Conservation (phyloP, 2,329 filamentous ascomycete genomes). For the Colletotrichum coccodes region DNA sequence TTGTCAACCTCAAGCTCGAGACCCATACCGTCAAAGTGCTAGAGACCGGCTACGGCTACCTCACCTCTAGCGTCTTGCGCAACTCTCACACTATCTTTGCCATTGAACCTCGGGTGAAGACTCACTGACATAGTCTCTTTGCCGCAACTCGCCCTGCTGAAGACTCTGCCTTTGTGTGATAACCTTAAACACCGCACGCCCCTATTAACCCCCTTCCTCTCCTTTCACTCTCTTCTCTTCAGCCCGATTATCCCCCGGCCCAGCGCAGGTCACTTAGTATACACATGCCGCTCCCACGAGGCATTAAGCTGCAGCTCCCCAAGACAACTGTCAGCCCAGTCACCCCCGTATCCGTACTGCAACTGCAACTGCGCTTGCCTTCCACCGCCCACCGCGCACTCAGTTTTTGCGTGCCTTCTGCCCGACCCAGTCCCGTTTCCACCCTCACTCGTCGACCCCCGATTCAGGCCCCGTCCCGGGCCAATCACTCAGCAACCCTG, state of each 20-base stretch:
- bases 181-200: constrained; percentile 9
- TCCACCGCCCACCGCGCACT: constrained; percentile 8
- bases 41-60: constrained; percentile 3
- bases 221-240: neutral
- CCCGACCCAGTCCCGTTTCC: constrained; percentile 30
- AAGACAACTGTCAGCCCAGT: constrained; percentile 19
- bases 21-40: constrained; percentile 2
- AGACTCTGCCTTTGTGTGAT: constrained; percentile 11
- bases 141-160: neutral
- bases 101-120: constrained; percentile 28
- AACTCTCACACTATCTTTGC: constrained; percentile 5
- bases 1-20: constrained; percentile 10
- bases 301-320: constrained; percentile 28
- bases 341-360: constrained; percentile 5
- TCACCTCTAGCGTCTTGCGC: constrained; percentile 15
- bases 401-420: constrained; percentile 22
- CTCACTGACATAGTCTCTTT: constrained; percentile 1
- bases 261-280: constrained; percentile 14
- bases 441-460: constrained; percentile 30
- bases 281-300: constrained; percentile 30
- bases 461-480: constrained; percentile 34
- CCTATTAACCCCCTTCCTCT: neutral
- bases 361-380: neutral
- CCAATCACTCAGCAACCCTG: constrained; percentile 44
- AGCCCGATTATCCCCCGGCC: neutral